Conservation (phyloP, 441 rosid genomes). For the Bruguiera hainesii region DNA sequence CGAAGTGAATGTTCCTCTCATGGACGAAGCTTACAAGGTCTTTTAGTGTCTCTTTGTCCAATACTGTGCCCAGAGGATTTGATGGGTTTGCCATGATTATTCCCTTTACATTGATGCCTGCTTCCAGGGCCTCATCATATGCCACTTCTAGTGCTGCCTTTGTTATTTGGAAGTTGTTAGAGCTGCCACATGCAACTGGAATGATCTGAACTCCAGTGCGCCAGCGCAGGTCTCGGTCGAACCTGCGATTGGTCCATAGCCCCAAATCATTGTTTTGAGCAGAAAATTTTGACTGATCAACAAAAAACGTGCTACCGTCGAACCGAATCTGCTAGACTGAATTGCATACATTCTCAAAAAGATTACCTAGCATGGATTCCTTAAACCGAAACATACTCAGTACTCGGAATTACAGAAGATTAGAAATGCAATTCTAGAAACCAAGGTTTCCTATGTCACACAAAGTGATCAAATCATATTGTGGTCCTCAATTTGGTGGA, state of each 20-base stretch:
- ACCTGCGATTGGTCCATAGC: conserved; percentile 39
- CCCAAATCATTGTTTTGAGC: not conserved
- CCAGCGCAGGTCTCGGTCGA: conserved; percentile 89
- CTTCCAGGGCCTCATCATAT: conserved; percentile 42
- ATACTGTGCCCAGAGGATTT: conserved; percentile 75
- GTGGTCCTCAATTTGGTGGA: not conserved
- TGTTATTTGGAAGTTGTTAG: conserved; percentile 66
- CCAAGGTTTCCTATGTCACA: not conserved
- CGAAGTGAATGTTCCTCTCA: conserved; percentile 65
- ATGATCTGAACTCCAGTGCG: conserved; percentile 69
- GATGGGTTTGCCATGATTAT: conserved; percentile 86
- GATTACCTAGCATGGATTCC: no score
- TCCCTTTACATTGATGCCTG: conserved; percentile 62
- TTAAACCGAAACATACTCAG: no score
- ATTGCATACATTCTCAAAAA: no score
- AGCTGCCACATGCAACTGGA: conserved; percentile 67
- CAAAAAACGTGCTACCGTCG: no score
- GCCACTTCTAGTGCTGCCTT: conserved; percentile 63
- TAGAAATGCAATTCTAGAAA: not conserved
- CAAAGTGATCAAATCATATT: not conserved
- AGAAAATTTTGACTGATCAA: no score
- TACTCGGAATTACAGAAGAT: no score
- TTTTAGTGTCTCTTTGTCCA: conserved; percentile 52
- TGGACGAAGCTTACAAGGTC: conserved; percentile 57
- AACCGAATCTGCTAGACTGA: no score